Evolutionary conservation across 2,329 filamentous ascomycete species (phyloP), one percentile per base, ranked within the genome.

Genomic region (Fusarium sp.): DNA sequence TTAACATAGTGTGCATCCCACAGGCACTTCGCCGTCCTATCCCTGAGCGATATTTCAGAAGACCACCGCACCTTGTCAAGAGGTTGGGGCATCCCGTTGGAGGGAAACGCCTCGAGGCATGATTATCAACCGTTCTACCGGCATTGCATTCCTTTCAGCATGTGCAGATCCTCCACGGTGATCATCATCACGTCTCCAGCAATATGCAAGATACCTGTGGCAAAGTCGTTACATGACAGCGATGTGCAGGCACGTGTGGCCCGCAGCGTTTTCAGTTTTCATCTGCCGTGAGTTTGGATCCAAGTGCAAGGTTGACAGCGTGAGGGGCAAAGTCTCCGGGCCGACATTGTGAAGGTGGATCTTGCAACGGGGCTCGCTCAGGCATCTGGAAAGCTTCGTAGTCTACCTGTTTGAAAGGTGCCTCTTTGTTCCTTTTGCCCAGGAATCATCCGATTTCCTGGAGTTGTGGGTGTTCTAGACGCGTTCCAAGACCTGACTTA

Each of bases 131-230:
- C 40, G 16, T 39, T 61, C 44, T 41, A 56, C 27, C 43, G 40
- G 13, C 11, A 30, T 37, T 27, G 15, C 48, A 60, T 70, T 66
- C 44, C 44, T 47, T 12, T 46, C 37, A 46, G 39, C 23, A 8
- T 34, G 3, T 37, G 39, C 12, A 16, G 51, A 40, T 57, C 37
- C 48, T 41, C 28, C 46, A 40, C 57, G 39, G 13, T 50, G 34
- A 56, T 50, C 27, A 50, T 27, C 55, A n/a, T 15, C n/a, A 41
- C n/a, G 18, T 7, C 15, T 15, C 44, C 36, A 30, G 10, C 23
- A 58, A 23, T 15, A 23, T 23, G 18, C 18, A 37, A 18, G 28
- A 18, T 61, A 15, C 31, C 13, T 13, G 23, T 18, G 36, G 52
- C 52, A 30, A 30, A 36, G 40, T 15, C 27, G 40, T 36, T 53